Evolutionary conservation across 2,329 filamentous ascomycete species (phyloP), one percentile per base, ranked within the genome.

Genomic region (Venturia pyrina): DNA sequence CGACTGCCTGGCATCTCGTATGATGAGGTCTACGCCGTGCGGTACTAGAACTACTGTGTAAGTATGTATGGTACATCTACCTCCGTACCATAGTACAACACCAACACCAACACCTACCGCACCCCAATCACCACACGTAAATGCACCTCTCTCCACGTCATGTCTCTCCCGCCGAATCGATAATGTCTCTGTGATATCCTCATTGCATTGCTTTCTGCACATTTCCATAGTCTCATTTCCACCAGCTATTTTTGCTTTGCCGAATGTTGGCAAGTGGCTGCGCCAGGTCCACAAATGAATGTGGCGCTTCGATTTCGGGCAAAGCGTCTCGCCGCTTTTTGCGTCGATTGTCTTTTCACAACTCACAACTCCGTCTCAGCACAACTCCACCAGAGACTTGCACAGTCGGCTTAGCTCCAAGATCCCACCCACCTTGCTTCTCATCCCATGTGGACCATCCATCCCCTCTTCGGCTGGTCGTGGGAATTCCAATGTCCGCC

Each of bases 201-300:
- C 28, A 2, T 28, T 40, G 57, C 57, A 44, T 46, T 62, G n/a
- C 60, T 41, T 41, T 15, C 37, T 41, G 59, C 59, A 62, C 43
- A 62, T 21, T 44, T 37, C 13, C 53, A 59, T 59, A n/a, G 28
- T 59, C 53, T 62, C 60, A 62, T 62, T 46, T 62, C 60, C 60
- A 62, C 60, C 13, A 10, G 60, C 60, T 62, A 62, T 62, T 62
- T 62, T 62, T 62, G 60, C 60, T 62, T 62, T 46, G 43, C 37
- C 60, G 28, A 28, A 28, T 28, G 28, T 4, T 4, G 43, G 40
- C 37, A 46, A 37, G n/a, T 62, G 37, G n/a, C 59, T 62, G 59
- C 59, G 34, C 37, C 21, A 13, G 11, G 15, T 34, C 40, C 37
- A 62, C 21, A 40, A 28, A 28, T 10, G 1, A 17, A 40, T 10